These are phyloP conservation scores for Cercospora sojina DNA, from an alignment of 2,329 filamentous ascomycete genomes.

Conservation along the genomic window DNA sequence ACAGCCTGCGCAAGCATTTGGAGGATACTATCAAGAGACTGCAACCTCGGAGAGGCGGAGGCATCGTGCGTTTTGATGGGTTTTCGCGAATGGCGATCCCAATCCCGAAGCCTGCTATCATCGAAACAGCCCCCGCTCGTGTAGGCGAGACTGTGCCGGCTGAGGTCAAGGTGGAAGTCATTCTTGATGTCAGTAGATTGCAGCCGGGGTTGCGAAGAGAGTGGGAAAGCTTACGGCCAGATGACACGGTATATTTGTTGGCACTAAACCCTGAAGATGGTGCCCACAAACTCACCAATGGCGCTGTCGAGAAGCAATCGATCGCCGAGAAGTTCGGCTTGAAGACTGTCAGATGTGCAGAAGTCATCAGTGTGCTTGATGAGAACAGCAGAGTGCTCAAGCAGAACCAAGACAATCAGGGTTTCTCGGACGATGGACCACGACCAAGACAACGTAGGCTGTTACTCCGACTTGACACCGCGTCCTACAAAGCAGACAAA, in stretches of 20 bases:
- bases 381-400: conserved; percentile 75
- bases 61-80: conserved; percentile 69
- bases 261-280: conserved; percentile 64
- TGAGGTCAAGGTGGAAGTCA: conserved; percentile 4
- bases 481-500: conserved; percentile 74
- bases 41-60: conserved; percentile 65
- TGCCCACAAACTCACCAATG: conserved; percentile 55
- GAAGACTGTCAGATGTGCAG: conserved; percentile 72
- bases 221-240: conserved; percentile 83
- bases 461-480: conserved; percentile 76
- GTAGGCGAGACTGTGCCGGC: conserved; percentile 76
- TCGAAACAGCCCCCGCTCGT: conserved; percentile 78
- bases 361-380: conserved; percentile 82
- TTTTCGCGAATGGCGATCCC: conserved; percentile 90
- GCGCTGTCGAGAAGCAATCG: conserved; percentile 45
- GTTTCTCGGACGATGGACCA: conserved; percentile 62
- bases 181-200: conserved; percentile 75
- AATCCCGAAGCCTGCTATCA: conserved; percentile 79
- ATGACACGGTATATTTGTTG: conserved; percentile 87
- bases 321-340: conserved; percentile 65
- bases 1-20: conserved; percentile 87
- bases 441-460: conserved; percentile 66
- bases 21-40: conserved; percentile 78
- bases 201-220: conserved; percentile 73
- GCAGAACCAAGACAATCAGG: conserved; percentile 51